Evolutionary conservation across 306 rosid species (phyloP).

Genomic region (Adenanthera pavonina): DNA sequence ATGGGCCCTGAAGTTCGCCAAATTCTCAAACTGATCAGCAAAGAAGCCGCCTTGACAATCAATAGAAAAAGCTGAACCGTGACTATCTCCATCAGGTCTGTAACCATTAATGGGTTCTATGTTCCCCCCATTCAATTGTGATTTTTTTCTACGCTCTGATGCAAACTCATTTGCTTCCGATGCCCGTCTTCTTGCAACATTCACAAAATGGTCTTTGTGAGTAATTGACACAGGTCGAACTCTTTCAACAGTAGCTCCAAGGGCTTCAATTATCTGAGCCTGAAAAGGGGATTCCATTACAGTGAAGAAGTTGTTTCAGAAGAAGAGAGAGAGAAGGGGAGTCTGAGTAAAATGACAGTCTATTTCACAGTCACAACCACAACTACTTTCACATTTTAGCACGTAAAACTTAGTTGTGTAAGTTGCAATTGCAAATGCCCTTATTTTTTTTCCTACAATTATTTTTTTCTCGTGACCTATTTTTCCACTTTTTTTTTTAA

Average conservation of each 20-base stretch:
- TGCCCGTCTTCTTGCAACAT: slow-evolving; percentile 82
- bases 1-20: slow-evolving; percentile 88
- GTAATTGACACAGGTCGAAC: slow-evolving; percentile 94
- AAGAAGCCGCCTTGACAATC: slow-evolving; percentile 82
- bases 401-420: background rate
- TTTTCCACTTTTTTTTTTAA: slow-evolving; percentile 17
- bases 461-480: background rate
- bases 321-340: slow-evolving; percentile 7
- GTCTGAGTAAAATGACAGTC: background rate
- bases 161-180: slow-evolving; percentile 76
- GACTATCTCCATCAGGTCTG: slow-evolving; percentile 44
- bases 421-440: background rate
- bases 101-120: slow-evolving; percentile 46
- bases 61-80: slow-evolving; percentile 36
- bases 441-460: background rate
- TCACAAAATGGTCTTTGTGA: slow-evolving; percentile 86
- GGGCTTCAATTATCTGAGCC: slow-evolving; percentile 85
- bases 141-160: slow-evolving; percentile 39
- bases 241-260: slow-evolving; percentile 92
- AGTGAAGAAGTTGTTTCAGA: background rate
- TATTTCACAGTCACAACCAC: slow-evolving; percentile 18
- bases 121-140: slow-evolving; percentile 44
- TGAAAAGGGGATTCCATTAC: slow-evolving; percentile 39
- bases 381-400: slow-evolving; percentile 4
- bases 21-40: slow-evolving; percentile 94